Percentiles rank a stretch among this genome's conserved stretches.
These are phyloP conservation scores for Kazachstania sp. DNA, from an alignment of 1,139 yeast species.

Conservation along the genomic window DNA sequence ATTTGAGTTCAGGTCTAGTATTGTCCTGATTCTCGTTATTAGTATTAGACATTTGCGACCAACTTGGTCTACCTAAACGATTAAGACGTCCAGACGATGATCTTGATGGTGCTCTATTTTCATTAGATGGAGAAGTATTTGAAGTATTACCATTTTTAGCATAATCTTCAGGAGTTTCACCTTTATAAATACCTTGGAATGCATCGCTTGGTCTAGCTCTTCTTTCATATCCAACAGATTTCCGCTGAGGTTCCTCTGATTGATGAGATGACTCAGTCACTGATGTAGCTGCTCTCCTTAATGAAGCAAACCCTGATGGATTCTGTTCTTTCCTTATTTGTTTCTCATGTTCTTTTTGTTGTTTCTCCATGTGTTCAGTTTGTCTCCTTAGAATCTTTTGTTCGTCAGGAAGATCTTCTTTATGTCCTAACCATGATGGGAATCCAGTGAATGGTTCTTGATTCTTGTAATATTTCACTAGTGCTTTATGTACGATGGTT, in stretches of 20 bases:
- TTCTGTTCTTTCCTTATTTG: not conserved
- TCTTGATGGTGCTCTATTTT: constrained; percentile 1
- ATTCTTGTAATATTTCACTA: constrained; percentile 30
- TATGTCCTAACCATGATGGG: constrained; percentile 37
- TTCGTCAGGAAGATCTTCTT: constrained; percentile 29
- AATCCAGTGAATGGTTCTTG: constrained; percentile 31
- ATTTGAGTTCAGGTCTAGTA: constrained; percentile 5
- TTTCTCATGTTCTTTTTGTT: constrained; percentile 2
- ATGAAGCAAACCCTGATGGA: constrained; percentile 5
- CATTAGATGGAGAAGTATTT: not conserved
- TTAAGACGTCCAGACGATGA: not conserved
- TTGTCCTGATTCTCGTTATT: not conserved
- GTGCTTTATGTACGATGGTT: constrained; percentile 34
- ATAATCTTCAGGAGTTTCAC: not conserved
- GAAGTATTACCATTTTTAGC: not conserved
- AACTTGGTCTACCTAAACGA: constrained; percentile 5
- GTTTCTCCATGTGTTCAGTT: constrained; percentile 12
- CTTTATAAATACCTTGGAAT: constrained; percentile 11
- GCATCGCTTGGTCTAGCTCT: constrained; percentile 11
- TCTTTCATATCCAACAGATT: not conserved
- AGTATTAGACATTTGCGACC: constrained; percentile 2
- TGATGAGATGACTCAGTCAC: not conserved
- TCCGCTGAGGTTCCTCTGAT: not conserved
- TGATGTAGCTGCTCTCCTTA: constrained; percentile 4
- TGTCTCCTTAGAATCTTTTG: constrained; percentile 26